Evolutionary conservation across 2,329 filamentous ascomycete species (phyloP).

Genomic region (Aspergillus spinulosporus): DNA sequence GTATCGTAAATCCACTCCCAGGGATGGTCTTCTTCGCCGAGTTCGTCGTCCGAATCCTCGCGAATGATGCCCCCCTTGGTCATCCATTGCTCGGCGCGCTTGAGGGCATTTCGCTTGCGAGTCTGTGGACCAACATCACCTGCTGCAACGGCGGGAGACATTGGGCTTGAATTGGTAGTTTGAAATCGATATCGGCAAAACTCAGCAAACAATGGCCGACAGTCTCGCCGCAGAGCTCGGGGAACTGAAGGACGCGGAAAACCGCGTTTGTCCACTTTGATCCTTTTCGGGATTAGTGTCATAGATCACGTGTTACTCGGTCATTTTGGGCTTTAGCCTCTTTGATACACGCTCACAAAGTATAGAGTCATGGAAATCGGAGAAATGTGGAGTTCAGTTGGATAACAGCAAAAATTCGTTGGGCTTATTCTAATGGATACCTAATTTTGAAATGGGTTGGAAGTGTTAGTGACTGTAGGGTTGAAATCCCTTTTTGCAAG

Average conservation of each 20-base stretch:
- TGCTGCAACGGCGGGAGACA: constrained; percentile 22
- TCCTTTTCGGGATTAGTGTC: constrained; percentile 7
- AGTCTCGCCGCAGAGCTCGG: constrained; percentile 1
- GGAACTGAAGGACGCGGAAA: constrained; percentile 22
- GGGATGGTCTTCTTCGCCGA: constrained; percentile 68
- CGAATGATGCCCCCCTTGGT: constrained; percentile 63
- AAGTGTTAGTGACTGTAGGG: no score
- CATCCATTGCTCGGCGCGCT: constrained; percentile 51
- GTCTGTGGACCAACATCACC: constrained; percentile 19
- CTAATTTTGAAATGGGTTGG: not conserved
- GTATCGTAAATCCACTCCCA: constrained; percentile 77
- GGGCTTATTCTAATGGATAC: not conserved
- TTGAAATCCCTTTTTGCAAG: not conserved
- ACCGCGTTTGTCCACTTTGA: constrained; percentile 38
- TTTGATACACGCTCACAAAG: not conserved
- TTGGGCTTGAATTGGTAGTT: constrained; percentile 14
- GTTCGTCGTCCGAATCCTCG: constrained; percentile 87
- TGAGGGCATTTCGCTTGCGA: constrained; percentile 28
- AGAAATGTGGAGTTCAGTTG: not conserved
- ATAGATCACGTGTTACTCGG: not conserved
- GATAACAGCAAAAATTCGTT: not conserved
- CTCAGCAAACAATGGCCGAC: constrained; percentile 8
- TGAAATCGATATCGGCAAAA: not conserved
- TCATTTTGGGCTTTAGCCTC: constrained; percentile 28
- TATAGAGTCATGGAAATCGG: not conserved